Base-by-base conservation (phyloP, 768 basidiomycete genomes). In the Mycena amicta region DNA sequence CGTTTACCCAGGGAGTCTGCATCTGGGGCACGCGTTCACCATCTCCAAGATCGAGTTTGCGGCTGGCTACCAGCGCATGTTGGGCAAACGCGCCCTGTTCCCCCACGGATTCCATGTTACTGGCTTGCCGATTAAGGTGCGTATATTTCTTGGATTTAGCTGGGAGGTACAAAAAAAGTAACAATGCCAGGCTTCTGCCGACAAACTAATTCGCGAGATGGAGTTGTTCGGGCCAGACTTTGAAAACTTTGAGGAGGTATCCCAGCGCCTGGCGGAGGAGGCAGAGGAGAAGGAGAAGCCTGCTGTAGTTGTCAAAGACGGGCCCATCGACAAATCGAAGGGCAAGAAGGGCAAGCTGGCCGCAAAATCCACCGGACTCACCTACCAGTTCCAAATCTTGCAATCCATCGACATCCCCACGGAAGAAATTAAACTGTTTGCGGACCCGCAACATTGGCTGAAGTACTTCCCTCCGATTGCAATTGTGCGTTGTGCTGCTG, bases 361-460 rank as follows among this genome's bases (percentile, higher is more conserved):
- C 18, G 93, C 93, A 18, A 98, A 99, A 75, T 87, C 91, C 0
- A 96, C 96, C 2, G 97, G 96, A 2, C 79, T 92, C 60, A 89
- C 88, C 28, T 98, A 98, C 75, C 97, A 99, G 71, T 99, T 98
- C 83, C 97, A 98, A 80, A 98, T 98, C 72, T 90, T 98, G 88
- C 89, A 95, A 69, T 90, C 93, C 40, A 92, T 97, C 64, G 88
- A 91, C 50, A 88, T 98, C 4, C 92, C 95, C 13, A 84, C 90
- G 39, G 72, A 79, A 12, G 94, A 98, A 66, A 93, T 98, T 77
- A 97, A 97, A 75, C 89, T 91, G 69, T 99, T 99, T 66, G 93
- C 95, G 2, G 95, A 99, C 70, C 91, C 97, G n/a, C 75, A 86
- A 57, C 78, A 95, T 72, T 99, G 97, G 97, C 76, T 95, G 68